phyloP scores from a whole-genome alignment of 164 flowering plant genomes.

The Vitis riparia region DNA sequence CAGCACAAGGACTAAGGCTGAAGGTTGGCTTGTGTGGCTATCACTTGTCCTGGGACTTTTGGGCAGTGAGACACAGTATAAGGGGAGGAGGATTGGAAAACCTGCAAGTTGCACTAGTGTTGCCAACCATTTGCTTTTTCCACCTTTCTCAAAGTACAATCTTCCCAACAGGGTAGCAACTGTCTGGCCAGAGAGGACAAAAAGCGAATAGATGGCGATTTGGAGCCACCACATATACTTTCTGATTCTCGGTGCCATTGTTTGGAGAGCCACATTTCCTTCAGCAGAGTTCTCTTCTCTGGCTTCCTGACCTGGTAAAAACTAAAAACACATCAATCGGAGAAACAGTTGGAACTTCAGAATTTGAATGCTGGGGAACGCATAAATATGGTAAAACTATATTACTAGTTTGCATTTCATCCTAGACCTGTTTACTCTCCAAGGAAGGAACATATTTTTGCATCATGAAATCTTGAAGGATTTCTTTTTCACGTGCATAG shows the following conservation, averaged over 20 bases:
- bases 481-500: too few relatives aligned
- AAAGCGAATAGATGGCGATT: conserved; percentile 23
- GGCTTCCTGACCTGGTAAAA: conserved; percentile 8
- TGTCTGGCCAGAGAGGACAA: conserved; percentile 32
- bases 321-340: not conserved
- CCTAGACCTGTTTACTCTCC: too few relatives aligned
- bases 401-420: too few relatives aligned
- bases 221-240: conserved; percentile 24
- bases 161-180: conserved; percentile 36
- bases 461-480: too few relatives aligned
- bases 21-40: not conserved
- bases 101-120: conserved; percentile 27
- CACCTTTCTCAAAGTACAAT: conserved; percentile 47
- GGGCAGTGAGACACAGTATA: conserved; percentile 9
- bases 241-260: not conserved
- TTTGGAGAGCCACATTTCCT: conserved; percentile 2
- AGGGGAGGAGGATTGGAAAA: conserved; percentile 45
- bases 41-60: not conserved
- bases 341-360: too few relatives aligned
- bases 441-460: too few relatives aligned
- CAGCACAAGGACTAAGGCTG: conserved; percentile 9
- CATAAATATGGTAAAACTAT: too few relatives aligned
- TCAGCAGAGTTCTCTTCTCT: conserved; percentile 3
- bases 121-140: conserved; percentile 40
- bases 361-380: too few relatives aligned